phyloP scores from a whole-genome alignment of 164 flowering plant genomes.

The Tinospora cordifolia region DNA sequence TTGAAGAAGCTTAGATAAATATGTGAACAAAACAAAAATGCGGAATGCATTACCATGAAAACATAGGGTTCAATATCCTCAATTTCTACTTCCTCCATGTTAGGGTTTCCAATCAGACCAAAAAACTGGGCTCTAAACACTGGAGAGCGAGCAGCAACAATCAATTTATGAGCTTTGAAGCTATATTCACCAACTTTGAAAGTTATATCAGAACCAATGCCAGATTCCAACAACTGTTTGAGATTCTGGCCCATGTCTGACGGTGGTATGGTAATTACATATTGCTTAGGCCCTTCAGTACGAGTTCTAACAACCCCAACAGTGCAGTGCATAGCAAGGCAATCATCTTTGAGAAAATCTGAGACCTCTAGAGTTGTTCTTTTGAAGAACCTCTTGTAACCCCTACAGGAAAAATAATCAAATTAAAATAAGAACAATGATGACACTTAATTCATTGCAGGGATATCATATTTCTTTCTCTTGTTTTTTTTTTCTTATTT shows the following conservation, averaged over 20 bases:
- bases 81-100: constrained; percentile 45
- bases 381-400: constrained; percentile 80
- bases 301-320: constrained; percentile 87
- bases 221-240: constrained; percentile 50
- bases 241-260: constrained; percentile 70
- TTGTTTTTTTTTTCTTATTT: not conserved
- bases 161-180: constrained; percentile 77
- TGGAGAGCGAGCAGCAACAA: constrained; percentile 93
- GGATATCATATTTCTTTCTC: not conserved
- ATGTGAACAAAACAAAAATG: not conserved
- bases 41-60: constrained; percentile 55
- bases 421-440: not conserved
- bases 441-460: not conserved
- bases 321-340: constrained; percentile 72
- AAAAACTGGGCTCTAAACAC: constrained; percentile 89
- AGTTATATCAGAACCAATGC: constrained; percentile 57
- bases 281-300: constrained; percentile 55
- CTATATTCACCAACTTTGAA: constrained; percentile 69
- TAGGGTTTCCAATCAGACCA: constrained; percentile 71
- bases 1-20: not conserved
- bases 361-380: constrained; percentile 62
- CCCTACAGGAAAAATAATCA: constrained; percentile 43
- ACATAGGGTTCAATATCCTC: constrained; percentile 71
- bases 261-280: constrained; percentile 45
- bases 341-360: constrained; percentile 75